Conservation (phyloP, 2,329 filamentous ascomycete species). For the Paecilomyces sp. region DNA sequence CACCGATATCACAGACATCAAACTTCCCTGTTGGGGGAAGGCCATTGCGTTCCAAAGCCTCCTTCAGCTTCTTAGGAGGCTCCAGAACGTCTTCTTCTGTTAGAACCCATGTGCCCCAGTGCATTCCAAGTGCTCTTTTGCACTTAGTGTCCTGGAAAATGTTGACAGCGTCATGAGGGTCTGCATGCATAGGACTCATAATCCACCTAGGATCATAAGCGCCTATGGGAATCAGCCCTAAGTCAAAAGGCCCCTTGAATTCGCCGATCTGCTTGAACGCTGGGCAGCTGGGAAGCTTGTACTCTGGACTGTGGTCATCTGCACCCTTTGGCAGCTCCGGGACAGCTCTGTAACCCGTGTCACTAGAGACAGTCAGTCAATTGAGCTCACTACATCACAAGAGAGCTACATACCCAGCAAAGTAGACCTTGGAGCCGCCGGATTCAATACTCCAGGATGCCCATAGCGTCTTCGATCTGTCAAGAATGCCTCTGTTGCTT, state of each 20-base stretch:
- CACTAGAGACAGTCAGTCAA: constrained; percentile 45
- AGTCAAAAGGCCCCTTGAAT: constrained; percentile 75
- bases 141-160: constrained; percentile 83
- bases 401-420: constrained; percentile 51
- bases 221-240: constrained; percentile 88
- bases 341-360: constrained; percentile 83
- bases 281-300: constrained; percentile 65
- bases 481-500: constrained; percentile 60
- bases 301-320: constrained; percentile 67
- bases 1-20: constrained; percentile 77
- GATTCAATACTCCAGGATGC: constrained; percentile 75
- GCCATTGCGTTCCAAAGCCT: constrained; percentile 62
- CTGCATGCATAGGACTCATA: constrained; percentile 77
- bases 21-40: constrained; percentile 67
- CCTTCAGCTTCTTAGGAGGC: constrained; percentile 64
- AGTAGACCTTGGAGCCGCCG: constrained; percentile 72
- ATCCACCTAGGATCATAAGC: constrained; percentile 62
- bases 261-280: constrained; percentile 79
- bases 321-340: constrained; percentile 53
- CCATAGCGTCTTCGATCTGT: constrained; percentile 76
- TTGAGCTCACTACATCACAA: constrained; percentile 3
- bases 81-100: constrained; percentile 81
- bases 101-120: constrained; percentile 86
- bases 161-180: constrained; percentile 80
- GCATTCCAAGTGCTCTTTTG: constrained; percentile 71